These are phyloP conservation scores for Pseudisothecium myosuroides DNA, from an alignment of 225 moss, liverwort and hornwort species.

Conservation along the genomic window DNA sequence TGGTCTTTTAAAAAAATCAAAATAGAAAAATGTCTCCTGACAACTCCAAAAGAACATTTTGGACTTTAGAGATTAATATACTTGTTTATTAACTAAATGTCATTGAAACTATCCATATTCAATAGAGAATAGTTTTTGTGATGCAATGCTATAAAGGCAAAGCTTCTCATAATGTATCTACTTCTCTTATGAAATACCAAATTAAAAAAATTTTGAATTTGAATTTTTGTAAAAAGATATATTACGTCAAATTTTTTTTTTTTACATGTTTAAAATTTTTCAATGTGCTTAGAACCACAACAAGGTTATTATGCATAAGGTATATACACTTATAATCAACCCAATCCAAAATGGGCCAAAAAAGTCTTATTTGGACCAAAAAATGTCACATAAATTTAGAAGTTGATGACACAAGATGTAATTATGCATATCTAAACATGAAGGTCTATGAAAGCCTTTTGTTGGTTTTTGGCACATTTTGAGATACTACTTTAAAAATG, in stretches of 20 bases:
- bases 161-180: not conserved
- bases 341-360: not conserved
- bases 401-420: not conserved
- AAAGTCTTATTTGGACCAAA: too few species aligned
- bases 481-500: not conserved
- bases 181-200: not conserved
- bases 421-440: not conserved
- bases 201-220: not conserved
- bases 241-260: fast-evolving
- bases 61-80: not conserved
- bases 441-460: fast-evolving
- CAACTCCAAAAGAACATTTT: fast-evolving
- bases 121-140: too few species aligned
- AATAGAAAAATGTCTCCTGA: too few species aligned
- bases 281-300: not conserved
- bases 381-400: not conserved
- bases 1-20: too few species aligned
- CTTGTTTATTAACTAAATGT: fast-evolving
- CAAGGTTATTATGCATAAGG: not conserved
- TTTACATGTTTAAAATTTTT: too few species aligned
- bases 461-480: fast-evolving
- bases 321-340: not conserved
- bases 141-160: not conserved
- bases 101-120: not conserved
- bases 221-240: not conserved